A percentile compares a stretch with the other conserved stretches of the same genome.
phyloP scores from a whole-genome alignment of 2,329 filamentous ascomycete genomes.

The Berkeleyomyces basicola region DNA sequence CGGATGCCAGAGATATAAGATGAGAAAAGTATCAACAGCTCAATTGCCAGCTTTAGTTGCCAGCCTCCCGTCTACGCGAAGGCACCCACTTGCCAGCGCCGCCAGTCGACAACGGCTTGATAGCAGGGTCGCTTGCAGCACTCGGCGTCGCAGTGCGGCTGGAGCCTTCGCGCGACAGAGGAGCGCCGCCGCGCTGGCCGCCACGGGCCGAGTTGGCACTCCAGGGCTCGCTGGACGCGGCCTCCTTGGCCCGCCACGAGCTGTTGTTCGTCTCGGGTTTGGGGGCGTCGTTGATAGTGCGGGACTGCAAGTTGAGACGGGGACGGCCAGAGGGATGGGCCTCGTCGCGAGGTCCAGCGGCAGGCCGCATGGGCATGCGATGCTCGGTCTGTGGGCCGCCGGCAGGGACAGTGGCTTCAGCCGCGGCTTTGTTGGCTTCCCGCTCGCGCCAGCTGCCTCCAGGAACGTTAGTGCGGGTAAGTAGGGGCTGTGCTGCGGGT shows the following conservation, averaged over 20 bases:
- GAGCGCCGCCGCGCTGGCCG: constrained; percentile 84
- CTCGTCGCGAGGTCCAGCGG: neutral
- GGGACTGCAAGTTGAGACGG: constrained; percentile 38
- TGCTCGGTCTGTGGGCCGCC: constrained; percentile 16
- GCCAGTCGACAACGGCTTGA: constrained; percentile 36
- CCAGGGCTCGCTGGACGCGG: constrained; percentile 57
- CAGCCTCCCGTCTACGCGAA: neutral
- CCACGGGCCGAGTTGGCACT: constrained; percentile 74
- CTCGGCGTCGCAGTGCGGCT: constrained; percentile 18
- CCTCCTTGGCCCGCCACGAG: constrained; percentile 57
- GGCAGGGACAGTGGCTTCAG: constrained; percentile 19
- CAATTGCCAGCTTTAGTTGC: neutral
- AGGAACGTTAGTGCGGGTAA: constrained; percentile 15
- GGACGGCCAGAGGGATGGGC: constrained; percentile 29
- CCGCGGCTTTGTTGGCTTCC: constrained; percentile 21
- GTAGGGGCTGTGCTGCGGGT: neutral
- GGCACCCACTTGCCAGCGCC: constrained; percentile 40
- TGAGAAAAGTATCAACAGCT: constrained; percentile 13
- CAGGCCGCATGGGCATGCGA: constrained; percentile 11
- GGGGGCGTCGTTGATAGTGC: constrained; percentile 31
- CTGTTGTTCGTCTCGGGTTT: constrained; percentile 37
- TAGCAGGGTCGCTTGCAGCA: neutral
- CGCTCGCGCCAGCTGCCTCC: constrained; percentile 28
- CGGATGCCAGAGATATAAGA: constrained; percentile 16
- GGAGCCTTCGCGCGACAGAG: constrained; percentile 53